Percentiles rank a stretch among this genome's conserved stretches.
These are phyloP conservation scores for Lizonia empirigonia DNA, from an alignment of 2,329 filamentous ascomycete species.

Conservation along the genomic window DNA sequence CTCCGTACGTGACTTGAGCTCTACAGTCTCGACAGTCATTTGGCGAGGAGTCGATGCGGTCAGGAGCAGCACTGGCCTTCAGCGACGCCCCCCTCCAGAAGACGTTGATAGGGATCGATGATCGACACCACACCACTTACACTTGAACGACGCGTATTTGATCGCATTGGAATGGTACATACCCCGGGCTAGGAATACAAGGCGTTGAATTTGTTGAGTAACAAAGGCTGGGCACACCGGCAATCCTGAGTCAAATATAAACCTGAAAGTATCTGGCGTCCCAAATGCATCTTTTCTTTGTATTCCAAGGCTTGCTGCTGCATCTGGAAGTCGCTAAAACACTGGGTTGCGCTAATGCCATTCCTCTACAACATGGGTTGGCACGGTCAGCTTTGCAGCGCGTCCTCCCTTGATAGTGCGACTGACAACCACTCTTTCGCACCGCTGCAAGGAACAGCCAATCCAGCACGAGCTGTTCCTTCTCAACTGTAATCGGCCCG, in stretches of 20 bases:
- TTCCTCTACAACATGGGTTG: slow-evolving; percentile 11
- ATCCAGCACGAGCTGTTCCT: neutral
- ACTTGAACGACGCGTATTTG: slow-evolving; percentile 1
- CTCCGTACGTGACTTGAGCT: slow-evolving; percentile 40
- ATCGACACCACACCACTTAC: slow-evolving; percentile 5
- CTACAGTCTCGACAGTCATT: slow-evolving; percentile 43
- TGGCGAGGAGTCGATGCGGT: slow-evolving; percentile 46
- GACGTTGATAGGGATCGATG: slow-evolving; percentile 45
- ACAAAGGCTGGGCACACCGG: slow-evolving; percentile 8
- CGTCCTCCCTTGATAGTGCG: slow-evolving; percentile 6
- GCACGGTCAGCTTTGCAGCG: neutral
- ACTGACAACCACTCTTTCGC: neutral
- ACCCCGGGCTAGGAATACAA: slow-evolving; percentile 7
- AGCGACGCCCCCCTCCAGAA: slow-evolving; percentile 36
- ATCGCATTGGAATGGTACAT: slow-evolving; percentile 15
- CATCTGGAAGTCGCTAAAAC: slow-evolving; percentile 4
- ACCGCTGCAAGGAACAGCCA: slow-evolving; percentile 3
- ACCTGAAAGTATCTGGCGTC: neutral
- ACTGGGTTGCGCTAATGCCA: slow-evolving; percentile 5
- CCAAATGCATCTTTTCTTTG: slow-evolving; percentile 3
- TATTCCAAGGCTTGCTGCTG: slow-evolving; percentile 1
- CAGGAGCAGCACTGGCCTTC: slow-evolving; percentile 36
- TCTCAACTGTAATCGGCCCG: neutral
- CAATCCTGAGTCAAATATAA: slow-evolving; percentile 1
- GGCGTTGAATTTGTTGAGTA: slow-evolving; percentile 13